Evolutionary conservation across 768 basidiomycete species (phyloP).

Genomic region (Amanita pseudoporphyria): DNA sequence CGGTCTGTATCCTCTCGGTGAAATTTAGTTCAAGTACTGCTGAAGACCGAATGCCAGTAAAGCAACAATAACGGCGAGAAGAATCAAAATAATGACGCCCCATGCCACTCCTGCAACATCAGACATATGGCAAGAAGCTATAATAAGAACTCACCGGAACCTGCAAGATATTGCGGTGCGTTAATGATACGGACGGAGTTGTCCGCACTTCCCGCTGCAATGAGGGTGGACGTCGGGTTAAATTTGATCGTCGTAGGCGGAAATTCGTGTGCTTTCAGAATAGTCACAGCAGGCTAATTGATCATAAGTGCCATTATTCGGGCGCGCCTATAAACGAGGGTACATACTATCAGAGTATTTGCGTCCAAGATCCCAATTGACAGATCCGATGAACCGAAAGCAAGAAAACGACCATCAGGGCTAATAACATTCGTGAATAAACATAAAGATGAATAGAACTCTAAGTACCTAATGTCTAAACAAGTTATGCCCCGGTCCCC

Average conservation of each 20-base stretch:
- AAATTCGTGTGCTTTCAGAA: slow-evolving; percentile 92
- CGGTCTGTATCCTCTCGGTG: not conserved
- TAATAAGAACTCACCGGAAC: slow-evolving; percentile 37
- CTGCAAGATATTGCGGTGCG: slow-evolving; percentile 49
- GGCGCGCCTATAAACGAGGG: not conserved
- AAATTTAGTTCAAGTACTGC: slow-evolving; percentile 12
- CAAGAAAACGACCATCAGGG: slow-evolving; percentile 70
- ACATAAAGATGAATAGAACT: slow-evolving; percentile 2
- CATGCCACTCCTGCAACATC: slow-evolving; percentile 22
- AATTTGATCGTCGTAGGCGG: slow-evolving; percentile 86
- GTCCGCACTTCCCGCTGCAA: slow-evolving; percentile 89
- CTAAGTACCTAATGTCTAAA: slow-evolving; percentile 71
- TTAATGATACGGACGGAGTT: slow-evolving; percentile 72
- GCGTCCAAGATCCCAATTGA: slow-evolving; percentile 81
- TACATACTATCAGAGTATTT: slow-evolving; percentile 59
- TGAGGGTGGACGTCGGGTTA: slow-evolving; percentile 69
- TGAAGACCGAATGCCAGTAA: slow-evolving; percentile 33
- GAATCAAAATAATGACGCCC: slow-evolving; percentile 26
- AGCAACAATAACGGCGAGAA: slow-evolving; percentile 33
- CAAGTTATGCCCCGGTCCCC: slow-evolving; percentile 77
- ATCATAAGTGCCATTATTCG: slow-evolving; percentile 1
- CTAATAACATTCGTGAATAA: slow-evolving; percentile 28
- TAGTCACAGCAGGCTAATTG: slow-evolving; percentile 72
- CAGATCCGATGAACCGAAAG: slow-evolving; percentile 81
- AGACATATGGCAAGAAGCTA: slow-evolving; percentile 5